Evolutionary conservation across 352 stramenopile genomes (phyloP).

Genomic region (Phytophthora palmivora): DNA sequence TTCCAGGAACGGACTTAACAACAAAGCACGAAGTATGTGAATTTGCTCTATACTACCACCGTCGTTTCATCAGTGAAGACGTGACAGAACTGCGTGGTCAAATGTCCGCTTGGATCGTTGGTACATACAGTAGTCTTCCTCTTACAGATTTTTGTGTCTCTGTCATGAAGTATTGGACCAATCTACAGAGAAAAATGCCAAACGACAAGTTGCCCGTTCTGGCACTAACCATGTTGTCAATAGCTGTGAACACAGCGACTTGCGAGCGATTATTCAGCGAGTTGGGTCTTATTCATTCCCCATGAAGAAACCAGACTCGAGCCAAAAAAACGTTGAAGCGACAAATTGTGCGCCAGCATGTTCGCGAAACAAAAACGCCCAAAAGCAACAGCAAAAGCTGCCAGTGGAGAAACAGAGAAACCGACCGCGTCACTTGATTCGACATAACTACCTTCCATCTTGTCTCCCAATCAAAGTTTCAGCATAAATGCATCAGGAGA

Average conservation of each 20-base stretch:
- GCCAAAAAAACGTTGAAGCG: conserved; percentile 4
- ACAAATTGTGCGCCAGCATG: conserved; percentile 7
- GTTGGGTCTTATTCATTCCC: conserved; percentile 7
- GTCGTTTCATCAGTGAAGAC: background rate
- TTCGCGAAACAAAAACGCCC: conserved; percentile 2
- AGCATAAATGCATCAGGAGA: background rate
- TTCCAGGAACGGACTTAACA: background rate
- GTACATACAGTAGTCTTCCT: background rate
- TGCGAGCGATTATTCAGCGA: conserved; percentile 5
- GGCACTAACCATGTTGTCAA: background rate
- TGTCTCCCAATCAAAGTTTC: background rate
- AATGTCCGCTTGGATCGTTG: conserved; percentile 2
- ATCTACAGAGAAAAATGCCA: background rate
- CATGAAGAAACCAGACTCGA: conserved; percentile 5
- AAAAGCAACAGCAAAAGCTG: background rate
- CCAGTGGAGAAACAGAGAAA: background rate
- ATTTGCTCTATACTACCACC: background rate
- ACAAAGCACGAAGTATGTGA: too few species aligned
- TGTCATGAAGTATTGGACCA: background rate
- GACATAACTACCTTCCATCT: background rate
- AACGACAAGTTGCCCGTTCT: background rate
- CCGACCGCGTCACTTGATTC: conserved; percentile 1
- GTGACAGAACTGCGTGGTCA: background rate
- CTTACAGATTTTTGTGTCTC: background rate
- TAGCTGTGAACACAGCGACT: conserved; percentile 12